A percentile compares a stretch with the other conserved stretches of the same genome.
Conservation (phyloP, 371 early-diverging fungal species). For the Paraphysoderma sedebokerense region DNA sequence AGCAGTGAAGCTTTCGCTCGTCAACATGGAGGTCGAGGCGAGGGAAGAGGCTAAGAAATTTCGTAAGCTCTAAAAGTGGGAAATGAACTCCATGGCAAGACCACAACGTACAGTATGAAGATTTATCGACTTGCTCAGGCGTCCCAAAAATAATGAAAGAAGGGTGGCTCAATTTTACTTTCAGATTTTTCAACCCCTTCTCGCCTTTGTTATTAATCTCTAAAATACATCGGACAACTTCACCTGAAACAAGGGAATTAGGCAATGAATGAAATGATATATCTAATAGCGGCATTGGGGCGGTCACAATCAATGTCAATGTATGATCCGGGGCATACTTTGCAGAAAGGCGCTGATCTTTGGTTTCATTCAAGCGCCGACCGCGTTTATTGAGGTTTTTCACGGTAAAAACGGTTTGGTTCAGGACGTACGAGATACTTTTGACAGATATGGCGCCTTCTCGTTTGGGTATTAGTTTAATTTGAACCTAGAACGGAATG, state of each 20-base stretch:
- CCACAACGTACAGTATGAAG: neutral
- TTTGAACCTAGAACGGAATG: too few species aligned
- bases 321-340: constrained; percentile 50
- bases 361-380: constrained; percentile 51
- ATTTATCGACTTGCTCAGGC: constrained; percentile 8
- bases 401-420: constrained; percentile 50
- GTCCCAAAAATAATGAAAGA: constrained; percentile 59
- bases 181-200: constrained; percentile 44
- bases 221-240: constrained; percentile 50
- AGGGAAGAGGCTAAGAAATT: constrained; percentile 20
- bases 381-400: constrained; percentile 50
- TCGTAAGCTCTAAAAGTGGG: neutral
- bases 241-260: constrained; percentile 58
- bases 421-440: constrained; percentile 57
- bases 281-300: constrained; percentile 69
- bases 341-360: constrained; percentile 31
- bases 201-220: constrained; percentile 71
- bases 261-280: constrained; percentile 57
- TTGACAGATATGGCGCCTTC: too few species aligned
- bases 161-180: constrained; percentile 67
- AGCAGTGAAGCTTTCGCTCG: constrained; percentile 6
- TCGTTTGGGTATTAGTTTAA: too few species aligned
- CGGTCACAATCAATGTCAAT: constrained; percentile 52
- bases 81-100: neutral
- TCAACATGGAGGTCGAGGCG: constrained; percentile 16